Conservation (phyloP, 441 rosid species). For the Populus trichocarpa region DNA sequence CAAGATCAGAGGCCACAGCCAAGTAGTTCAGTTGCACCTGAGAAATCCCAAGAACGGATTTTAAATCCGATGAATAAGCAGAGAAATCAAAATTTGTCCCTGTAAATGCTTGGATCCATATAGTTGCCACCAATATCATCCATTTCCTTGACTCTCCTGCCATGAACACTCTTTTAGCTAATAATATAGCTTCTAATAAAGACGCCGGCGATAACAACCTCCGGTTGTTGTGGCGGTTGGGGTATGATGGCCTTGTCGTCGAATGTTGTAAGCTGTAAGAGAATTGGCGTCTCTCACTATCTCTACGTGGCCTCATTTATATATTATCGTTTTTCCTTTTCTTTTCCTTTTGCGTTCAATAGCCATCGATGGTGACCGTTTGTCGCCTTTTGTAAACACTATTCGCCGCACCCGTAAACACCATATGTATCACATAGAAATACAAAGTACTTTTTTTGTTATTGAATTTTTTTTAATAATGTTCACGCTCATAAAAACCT, state of each 20-base stretch:
- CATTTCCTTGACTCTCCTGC: too few relatives aligned
- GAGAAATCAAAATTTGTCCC: constrained; percentile 97
- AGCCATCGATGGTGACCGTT: not conserved
- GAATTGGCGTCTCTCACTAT: constrained; percentile 1
- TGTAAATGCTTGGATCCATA: constrained; percentile 90
- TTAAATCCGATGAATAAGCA: constrained; percentile 67
- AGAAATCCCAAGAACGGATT: constrained; percentile 67
- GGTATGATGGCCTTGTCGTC: not conserved
- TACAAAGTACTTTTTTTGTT: too few relatives aligned
- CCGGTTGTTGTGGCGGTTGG: not conserved
- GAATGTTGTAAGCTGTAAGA: not conserved
- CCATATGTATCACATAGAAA: too few relatives aligned
- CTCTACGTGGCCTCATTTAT: constrained; percentile 30
- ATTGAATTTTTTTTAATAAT: too few relatives aligned
- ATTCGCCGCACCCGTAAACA: too few relatives aligned
- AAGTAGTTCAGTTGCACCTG: constrained; percentile 84
- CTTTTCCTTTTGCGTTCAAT: not conserved
- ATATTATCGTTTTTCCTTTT: not conserved
- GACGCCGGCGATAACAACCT: not conserved
- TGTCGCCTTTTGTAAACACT: too few relatives aligned
- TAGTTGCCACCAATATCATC: constrained; percentile 35
- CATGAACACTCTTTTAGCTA: not conserved
- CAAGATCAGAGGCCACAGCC: constrained; percentile 90
- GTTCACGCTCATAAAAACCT: not conserved
- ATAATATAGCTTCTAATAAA: too few relatives aligned